phyloP scores from a whole-genome alignment of 495 filamentous ascomycete genomes.

The Clohesyomyces aquaticus region DNA sequence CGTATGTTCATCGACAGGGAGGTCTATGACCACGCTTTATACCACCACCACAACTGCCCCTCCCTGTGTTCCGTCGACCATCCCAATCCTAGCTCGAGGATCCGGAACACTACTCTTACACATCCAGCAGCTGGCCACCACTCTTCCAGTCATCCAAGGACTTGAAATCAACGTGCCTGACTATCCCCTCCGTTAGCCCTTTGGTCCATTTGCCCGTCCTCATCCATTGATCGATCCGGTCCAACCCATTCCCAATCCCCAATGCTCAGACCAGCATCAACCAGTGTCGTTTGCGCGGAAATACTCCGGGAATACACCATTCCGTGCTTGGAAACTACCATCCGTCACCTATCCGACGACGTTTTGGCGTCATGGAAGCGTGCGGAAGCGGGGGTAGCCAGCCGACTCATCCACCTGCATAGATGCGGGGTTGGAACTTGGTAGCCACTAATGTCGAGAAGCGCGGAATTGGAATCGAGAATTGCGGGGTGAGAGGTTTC shows the following conservation, averaged over 20 bases:
- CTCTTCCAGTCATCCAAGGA: background rate
- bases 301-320: conserved; percentile 12
- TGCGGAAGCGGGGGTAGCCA: conserved; percentile 17
- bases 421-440: too few relatives aligned
- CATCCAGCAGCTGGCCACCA: background rate
- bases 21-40: too few relatives aligned
- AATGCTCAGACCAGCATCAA: background rate
- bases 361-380: conserved; percentile 5
- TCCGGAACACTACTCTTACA: too few relatives aligned
- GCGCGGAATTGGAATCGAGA: background rate
- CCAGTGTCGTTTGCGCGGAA: background rate
- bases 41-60: too few relatives aligned
- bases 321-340: background rate
- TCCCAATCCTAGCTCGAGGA: too few relatives aligned
- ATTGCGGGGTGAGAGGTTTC: background rate
- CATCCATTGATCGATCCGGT: too few relatives aligned
- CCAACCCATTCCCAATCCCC: background rate
- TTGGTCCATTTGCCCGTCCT: conserved; percentile 7
- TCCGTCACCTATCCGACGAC: background rate
- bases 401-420: too few relatives aligned
- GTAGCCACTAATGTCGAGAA: too few relatives aligned
- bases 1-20: too few relatives aligned
- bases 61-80: too few relatives aligned
- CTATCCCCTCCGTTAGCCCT: conserved; percentile 15
- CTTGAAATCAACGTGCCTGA: conserved; percentile 6